Conservation (phyloP, 2,329 filamentous ascomycete genomes). For the Didymellaceae sp. region DNA sequence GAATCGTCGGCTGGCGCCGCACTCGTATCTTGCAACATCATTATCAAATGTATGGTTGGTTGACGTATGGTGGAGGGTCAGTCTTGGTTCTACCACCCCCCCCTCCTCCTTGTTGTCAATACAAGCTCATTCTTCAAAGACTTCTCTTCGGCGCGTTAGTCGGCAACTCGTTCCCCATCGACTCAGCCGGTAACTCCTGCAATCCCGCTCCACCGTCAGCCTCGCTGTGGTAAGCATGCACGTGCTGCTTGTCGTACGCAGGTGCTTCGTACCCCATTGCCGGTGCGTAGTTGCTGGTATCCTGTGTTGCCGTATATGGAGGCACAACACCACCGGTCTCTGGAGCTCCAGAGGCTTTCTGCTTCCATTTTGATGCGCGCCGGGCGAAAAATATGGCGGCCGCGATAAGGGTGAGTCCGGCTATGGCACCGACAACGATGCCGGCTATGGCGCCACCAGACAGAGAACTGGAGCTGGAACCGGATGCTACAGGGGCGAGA, state of each 20-base stretch:
- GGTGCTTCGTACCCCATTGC: not conserved
- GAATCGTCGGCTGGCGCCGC: no score
- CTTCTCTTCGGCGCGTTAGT: no score
- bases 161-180: not conserved
- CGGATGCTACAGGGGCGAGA: not conserved
- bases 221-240: not conserved
- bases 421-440: not conserved
- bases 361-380: conserved; percentile 1
- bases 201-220: not conserved
- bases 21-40: no score
- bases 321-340: not conserved
- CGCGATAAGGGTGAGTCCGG: not conserved
- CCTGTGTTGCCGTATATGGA: not conserved
- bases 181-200: not conserved
- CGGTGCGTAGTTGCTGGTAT: not conserved
- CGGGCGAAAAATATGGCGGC: not conserved
- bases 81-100: no score
- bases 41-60: no score
- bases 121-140: no score
- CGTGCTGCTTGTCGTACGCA: not conserved
- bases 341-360: not conserved
- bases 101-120: no score
- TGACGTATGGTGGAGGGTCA: no score
- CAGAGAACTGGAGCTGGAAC: not conserved
- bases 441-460: not conserved